Evolutionary conservation across 139 green algal species (phyloP).

Genomic region (Monoraphidium neglectum): DNA sequence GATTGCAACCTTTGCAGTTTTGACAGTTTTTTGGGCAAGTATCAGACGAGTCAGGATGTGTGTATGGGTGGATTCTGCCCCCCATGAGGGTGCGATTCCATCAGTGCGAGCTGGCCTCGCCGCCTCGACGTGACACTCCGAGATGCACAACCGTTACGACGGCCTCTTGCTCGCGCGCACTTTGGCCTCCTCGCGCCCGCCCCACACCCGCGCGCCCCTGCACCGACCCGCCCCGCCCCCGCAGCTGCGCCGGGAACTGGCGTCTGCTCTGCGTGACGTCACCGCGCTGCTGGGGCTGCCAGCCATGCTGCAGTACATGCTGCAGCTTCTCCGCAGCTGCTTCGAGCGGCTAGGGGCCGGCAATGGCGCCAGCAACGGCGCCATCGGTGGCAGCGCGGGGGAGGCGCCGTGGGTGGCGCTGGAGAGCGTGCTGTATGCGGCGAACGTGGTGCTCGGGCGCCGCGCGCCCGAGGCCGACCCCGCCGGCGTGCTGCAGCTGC

Average conservation of each 20-base stretch:
- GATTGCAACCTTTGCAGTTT: too few species aligned
- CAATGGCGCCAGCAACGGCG: not conserved
- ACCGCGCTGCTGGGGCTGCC: constrained; percentile 34
- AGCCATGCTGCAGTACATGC: constrained; percentile 37
- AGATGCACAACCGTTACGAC: too few species aligned
- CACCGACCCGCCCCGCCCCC: not conserved
- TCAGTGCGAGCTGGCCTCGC: not conserved
- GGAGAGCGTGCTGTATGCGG: constrained; percentile 60
- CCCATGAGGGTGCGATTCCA: not conserved
- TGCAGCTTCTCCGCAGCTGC: constrained; percentile 33
- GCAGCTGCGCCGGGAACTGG: constrained; percentile 61
- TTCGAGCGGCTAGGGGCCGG: constrained; percentile 27
- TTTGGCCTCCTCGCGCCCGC: not conserved
- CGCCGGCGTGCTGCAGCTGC: constrained; percentile 28
- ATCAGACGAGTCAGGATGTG: too few species aligned
- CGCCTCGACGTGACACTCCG: not conserved
- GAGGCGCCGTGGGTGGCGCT: constrained; percentile 29
- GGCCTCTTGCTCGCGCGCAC: not conserved
- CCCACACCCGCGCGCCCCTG: not conserved
- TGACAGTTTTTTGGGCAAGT: too few species aligned
- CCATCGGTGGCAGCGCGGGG: not conserved
- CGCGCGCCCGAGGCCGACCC: not conserved
- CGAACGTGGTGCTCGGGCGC: constrained; percentile 56
- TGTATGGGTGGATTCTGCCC: too few species aligned
- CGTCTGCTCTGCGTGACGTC: constrained; percentile 52